These are phyloP conservation scores for Paecilomyces sp. DNA, from an alignment of 2,329 filamentous ascomycete species.

Conservation along the genomic window DNA sequence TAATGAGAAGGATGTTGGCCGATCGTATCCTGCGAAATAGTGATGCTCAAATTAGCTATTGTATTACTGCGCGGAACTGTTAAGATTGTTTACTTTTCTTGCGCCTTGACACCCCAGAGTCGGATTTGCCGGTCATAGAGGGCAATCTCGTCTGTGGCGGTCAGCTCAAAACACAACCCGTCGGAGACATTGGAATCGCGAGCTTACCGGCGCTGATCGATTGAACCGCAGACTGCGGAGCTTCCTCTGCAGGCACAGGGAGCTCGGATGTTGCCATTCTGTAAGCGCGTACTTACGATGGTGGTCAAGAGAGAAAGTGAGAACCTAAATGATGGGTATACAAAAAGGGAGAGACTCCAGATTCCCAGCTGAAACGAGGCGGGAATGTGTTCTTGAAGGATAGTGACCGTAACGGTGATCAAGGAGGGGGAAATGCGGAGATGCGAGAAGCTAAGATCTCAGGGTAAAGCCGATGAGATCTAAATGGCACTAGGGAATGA, in stretches of 20 bases:
- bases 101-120: slow-evolving; percentile 92
- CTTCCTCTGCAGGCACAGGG: slow-evolving; percentile 13
- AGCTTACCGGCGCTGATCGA: slow-evolving; percentile 27
- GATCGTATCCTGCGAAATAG: slow-evolving; percentile 61
- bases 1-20: slow-evolving; percentile 84
- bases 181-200: not conserved
- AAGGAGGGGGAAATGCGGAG: not conserved
- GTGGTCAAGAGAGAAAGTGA: not conserved
- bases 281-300: not conserved
- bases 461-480: not conserved
- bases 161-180: not conserved
- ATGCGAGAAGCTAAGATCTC: not conserved
- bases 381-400: not conserved
- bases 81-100: slow-evolving; percentile 54
- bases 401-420: not conserved
- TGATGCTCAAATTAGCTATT: not conserved
- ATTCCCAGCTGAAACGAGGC: not conserved
- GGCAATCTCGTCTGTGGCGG: slow-evolving; percentile 76
- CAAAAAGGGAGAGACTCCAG: not conserved
- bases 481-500: not conserved
- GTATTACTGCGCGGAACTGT: not conserved
- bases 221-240: slow-evolving; percentile 14
- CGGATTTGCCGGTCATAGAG: slow-evolving; percentile 96
- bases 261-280: not conserved
- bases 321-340: not conserved